These are phyloP conservation scores for Papiliotrema terrestris DNA, from an alignment of 1,284 basidiomycete genomes.

Conservation along the genomic window DNA sequence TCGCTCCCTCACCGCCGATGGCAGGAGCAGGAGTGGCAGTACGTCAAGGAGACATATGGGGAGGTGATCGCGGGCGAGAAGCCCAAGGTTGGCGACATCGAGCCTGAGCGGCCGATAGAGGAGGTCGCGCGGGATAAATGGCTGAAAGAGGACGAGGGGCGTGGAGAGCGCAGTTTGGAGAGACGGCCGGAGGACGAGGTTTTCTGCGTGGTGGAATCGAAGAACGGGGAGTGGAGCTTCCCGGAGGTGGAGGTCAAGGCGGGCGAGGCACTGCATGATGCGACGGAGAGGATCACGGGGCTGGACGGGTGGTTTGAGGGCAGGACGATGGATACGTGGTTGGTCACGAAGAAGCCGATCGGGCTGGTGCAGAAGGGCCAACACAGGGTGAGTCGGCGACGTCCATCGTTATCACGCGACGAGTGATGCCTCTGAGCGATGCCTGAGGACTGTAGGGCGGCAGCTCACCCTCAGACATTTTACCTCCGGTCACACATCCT, in stretches of 20 bases:
- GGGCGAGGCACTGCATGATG: constrained; percentile 42
- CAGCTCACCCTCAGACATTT: constrained; percentile 35
- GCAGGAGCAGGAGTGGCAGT: constrained; percentile 64
- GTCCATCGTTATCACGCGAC: no score
- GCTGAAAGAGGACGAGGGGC: constrained; percentile 28
- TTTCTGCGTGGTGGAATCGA: constrained; percentile 69
- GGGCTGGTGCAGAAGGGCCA: constrained; percentile 35
- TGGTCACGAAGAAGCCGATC: constrained; percentile 47
- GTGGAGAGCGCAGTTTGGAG: constrained; percentile 70
- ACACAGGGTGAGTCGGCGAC: constrained; percentile 29
- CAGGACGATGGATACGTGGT: constrained; percentile 45
- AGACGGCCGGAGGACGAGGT: constrained; percentile 77
- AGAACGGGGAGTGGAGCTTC: constrained; percentile 70
- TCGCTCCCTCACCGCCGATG: constrained; percentile 82
- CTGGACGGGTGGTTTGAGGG: constrained; percentile 36
- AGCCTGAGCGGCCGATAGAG: constrained; percentile 47
- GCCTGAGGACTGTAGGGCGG: no score
- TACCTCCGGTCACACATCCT: constrained; percentile 48
- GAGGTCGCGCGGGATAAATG: constrained; percentile 29
- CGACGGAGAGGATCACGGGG: constrained; percentile 31
- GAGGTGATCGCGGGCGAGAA: constrained; percentile 54
- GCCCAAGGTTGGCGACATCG: constrained; percentile 60
- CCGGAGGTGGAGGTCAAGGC: constrained; percentile 50
- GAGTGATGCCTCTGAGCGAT: no score
- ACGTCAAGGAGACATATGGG: constrained; percentile 69